These are phyloP conservation scores for Asterionellopsis glacialis DNA, from an alignment of 108 stramenopile species.

Conservation along the genomic window DNA sequence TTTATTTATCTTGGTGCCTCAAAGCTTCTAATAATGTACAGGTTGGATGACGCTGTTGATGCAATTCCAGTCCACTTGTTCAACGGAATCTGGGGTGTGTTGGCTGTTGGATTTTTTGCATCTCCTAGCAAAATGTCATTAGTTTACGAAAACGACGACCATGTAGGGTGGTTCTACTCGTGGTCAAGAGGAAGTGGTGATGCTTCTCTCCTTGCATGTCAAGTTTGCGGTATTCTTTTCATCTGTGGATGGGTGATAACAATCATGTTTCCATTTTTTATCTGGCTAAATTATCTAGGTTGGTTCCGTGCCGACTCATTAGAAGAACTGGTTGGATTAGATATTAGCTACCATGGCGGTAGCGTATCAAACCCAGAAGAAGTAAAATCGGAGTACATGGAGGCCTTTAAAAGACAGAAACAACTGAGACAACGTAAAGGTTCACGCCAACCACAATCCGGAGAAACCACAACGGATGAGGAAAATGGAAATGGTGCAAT, in stretches of 20 bases:
- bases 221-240: conserved; percentile 65
- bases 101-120: conserved; percentile 80
- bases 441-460: too few species aligned
- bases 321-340: conserved; percentile 63
- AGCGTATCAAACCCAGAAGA: conserved; percentile 23
- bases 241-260: conserved; percentile 64
- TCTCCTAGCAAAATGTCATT: conserved; percentile 25
- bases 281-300: conserved; percentile 30
- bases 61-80: conserved; percentile 88
- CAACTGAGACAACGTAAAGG: too few species aligned
- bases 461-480: too few species aligned
- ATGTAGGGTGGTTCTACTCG: conserved; percentile 63
- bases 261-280: conserved; percentile 70
- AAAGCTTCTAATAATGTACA: conserved; percentile 41
- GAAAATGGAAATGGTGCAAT: too few species aligned
- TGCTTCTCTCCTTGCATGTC: conserved; percentile 50
- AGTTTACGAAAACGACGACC: conserved; percentile 28
- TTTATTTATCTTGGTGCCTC: conserved; percentile 63
- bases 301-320: conserved; percentile 42
- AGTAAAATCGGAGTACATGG: conserved; percentile 40
- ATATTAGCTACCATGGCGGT: conserved; percentile 39
- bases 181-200: conserved; percentile 31
- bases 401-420: conserved; percentile 25
- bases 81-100: conserved; percentile 84
- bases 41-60: conserved; percentile 92